Evolutionary conservation across 805 yeast genomes (phyloP), one percentile per base, ranked within the genome.

Genomic region (Zygotorulaspora sp.): DNA sequence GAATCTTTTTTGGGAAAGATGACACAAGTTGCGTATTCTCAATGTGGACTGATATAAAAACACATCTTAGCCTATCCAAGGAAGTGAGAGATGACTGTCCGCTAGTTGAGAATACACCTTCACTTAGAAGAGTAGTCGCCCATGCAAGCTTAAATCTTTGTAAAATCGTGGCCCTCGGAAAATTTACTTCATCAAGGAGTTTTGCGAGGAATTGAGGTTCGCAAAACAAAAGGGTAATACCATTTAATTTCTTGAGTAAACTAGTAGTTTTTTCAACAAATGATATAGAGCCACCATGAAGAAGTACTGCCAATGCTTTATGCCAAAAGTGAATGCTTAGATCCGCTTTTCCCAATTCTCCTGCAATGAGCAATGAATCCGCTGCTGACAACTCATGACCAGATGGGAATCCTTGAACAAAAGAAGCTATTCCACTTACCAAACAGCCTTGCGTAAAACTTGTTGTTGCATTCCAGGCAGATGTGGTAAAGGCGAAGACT

Each of bases 341-440:
- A 3, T 40, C 44, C 4, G 43, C 19, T 4, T 36, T 35, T 9
- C 43, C 41, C 9, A 44, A 35, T 5, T 47, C 33, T 4, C 47
- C 50, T 6, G 58, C 53, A 2, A 63, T 54, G 1, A 59, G 38
- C n/a, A 67, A 25, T 37, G 46, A 36, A 43, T 70, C 66, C 10
- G 47, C 40, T 11, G 44, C 22, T 20, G 52, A 50, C 18, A 70
- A 32, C 33, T 68, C 73, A 27, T 68, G 60, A 8, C 56, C 65
- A 6, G 62, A 31, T 11, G 71, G 67, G 10, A 63, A 53, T 0
- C 53, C 47, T 25, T 57, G 63, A 4, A 68, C 61, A 16, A 72
- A 62, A 1, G 82, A 66, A 2, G 83, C 76, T 22, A 72, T 59
- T 5, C 77, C 66, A 44, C 80, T 71, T 4, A 76, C 71, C 27